phyloP scores from a whole-genome alignment of 2,329 filamentous ascomycete genomes.

The Ascomycota sp. region DNA sequence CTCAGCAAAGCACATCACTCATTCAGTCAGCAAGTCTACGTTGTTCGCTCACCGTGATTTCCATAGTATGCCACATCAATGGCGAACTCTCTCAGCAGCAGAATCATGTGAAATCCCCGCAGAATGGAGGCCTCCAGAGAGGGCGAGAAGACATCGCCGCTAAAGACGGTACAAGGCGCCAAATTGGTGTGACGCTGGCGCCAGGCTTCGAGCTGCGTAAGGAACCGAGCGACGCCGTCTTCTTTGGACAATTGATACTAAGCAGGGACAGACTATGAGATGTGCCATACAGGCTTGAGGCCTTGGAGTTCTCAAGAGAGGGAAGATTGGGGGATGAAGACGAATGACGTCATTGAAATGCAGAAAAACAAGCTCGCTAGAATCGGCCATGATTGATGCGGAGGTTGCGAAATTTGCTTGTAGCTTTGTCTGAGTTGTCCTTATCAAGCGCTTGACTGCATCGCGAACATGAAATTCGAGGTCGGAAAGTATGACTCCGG shows the following conservation, averaged over 20 bases:
- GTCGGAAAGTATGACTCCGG: no score
- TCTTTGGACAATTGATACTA: slow-evolving; percentile 3
- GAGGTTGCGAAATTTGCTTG: no score
- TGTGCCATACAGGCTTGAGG: no score
- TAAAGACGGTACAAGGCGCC: slow-evolving; percentile 2
- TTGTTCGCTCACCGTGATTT: slow-evolving; percentile 1
- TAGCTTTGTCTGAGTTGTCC: no score
- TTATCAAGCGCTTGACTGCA: no score
- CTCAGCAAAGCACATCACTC: no score
- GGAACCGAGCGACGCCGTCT: slow-evolving; percentile 2
- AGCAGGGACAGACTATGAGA: not conserved
- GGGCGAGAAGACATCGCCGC: slow-evolving; percentile 4
- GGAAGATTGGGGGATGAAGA: not conserved
- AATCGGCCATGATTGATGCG: no score
- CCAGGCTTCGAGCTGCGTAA: not conserved
- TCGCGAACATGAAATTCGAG: no score
- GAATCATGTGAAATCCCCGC: slow-evolving; percentile 3
- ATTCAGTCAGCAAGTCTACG: no score
- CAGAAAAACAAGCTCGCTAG: not conserved
- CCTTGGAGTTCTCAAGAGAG: not conserved
- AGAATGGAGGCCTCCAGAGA: slow-evolving; percentile 4
- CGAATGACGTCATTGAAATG: not conserved
- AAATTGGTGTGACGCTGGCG: not conserved
- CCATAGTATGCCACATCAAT: slow-evolving; percentile 4
- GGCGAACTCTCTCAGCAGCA: slow-evolving; percentile 1